Conservation (phyloP, 31 red algal genomes). For the Porphyra umbilicalis region DNA sequence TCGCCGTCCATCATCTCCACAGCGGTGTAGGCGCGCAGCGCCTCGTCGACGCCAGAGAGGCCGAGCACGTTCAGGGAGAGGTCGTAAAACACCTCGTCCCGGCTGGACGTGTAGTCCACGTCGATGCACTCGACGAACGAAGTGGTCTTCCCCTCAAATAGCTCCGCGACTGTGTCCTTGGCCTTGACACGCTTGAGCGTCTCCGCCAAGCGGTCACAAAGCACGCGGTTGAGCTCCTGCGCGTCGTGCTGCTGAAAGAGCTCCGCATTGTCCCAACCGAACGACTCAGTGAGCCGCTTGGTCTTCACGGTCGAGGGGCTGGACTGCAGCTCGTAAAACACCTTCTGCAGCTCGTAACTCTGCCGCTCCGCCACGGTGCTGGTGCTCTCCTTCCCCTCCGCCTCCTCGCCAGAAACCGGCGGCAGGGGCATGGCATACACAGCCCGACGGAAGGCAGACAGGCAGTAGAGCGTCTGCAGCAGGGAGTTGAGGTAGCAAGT, state of each 20-base stretch:
- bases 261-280: constrained; percentile 95
- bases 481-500: constrained; percentile 99
- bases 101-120: constrained; percentile 72
- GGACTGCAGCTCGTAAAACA: constrained; percentile 97
- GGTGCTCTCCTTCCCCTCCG: neutral
- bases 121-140: constrained; percentile 89
- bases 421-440: constrained; percentile 84
- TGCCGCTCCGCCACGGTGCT: neutral
- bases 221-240: constrained; percentile 95
- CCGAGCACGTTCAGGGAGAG: constrained; percentile 93
- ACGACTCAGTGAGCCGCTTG: constrained; percentile 88
- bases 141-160: constrained; percentile 84
- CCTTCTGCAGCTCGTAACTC: constrained; percentile 89
- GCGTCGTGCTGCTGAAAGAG: constrained; percentile 98
- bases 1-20: constrained; percentile 99
- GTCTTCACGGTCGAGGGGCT: constrained; percentile 86
- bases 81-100: constrained; percentile 92
- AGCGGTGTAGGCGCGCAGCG: constrained; percentile 91
- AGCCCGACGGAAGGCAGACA: constrained; percentile 85
- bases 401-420: neutral
- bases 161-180: constrained; percentile 63
- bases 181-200: constrained; percentile 81
- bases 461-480: constrained; percentile 88
- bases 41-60: constrained; percentile 87
- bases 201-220: constrained; percentile 93